A percentile compares a stretch with the other conserved stretches of the same genome.
Evolutionary conservation across 352 stramenopile species (phyloP).

Genomic region (Phytophthora hybrid): DNA sequence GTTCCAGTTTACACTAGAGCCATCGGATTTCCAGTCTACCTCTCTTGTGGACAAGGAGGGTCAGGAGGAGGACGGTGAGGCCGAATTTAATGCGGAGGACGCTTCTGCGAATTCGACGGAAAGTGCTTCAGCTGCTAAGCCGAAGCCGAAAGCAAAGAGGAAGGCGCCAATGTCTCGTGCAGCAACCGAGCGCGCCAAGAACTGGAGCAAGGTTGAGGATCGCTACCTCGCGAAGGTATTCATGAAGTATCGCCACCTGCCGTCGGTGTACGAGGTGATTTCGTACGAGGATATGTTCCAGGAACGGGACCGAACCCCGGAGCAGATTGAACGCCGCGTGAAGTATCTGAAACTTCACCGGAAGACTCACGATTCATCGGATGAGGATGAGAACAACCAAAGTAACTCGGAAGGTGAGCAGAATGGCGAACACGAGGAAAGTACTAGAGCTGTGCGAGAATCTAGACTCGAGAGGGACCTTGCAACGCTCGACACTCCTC

Average conservation of each 20-base stretch:
- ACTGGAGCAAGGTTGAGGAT: slow-evolving; percentile 87
- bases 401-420: slow-evolving; percentile 37
- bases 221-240: slow-evolving; percentile 84
- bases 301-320: slow-evolving; percentile 80
- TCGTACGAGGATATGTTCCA: slow-evolving; percentile 93
- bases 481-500: slow-evolving; percentile 37
- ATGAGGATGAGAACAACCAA: slow-evolving; percentile 61
- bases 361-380: slow-evolving; percentile 75
- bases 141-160: slow-evolving; percentile 25
- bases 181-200: slow-evolving; percentile 69
- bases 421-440: slow-evolving; percentile 26
- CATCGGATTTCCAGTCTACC: slow-evolving; percentile 69
- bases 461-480: slow-evolving; percentile 36
- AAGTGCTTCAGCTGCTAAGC: slow-evolving; percentile 13
- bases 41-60: slow-evolving; percentile 53
- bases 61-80: slow-evolving; percentile 44
- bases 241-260: slow-evolving; percentile 80
- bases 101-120: slow-evolving; percentile 14
- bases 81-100: slow-evolving; percentile 29
- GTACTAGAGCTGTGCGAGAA: slow-evolving; percentile 16
- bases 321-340: slow-evolving; percentile 87
- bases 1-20: slow-evolving; percentile 75
- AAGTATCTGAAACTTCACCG: slow-evolving; percentile 85
- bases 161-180: slow-evolving; percentile 43
- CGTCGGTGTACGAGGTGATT: slow-evolving; percentile 88